These are phyloP conservation scores for Penicillium psychrofluorescens DNA, from an alignment of 495 filamentous ascomycete genomes.

Conservation along the genomic window DNA sequence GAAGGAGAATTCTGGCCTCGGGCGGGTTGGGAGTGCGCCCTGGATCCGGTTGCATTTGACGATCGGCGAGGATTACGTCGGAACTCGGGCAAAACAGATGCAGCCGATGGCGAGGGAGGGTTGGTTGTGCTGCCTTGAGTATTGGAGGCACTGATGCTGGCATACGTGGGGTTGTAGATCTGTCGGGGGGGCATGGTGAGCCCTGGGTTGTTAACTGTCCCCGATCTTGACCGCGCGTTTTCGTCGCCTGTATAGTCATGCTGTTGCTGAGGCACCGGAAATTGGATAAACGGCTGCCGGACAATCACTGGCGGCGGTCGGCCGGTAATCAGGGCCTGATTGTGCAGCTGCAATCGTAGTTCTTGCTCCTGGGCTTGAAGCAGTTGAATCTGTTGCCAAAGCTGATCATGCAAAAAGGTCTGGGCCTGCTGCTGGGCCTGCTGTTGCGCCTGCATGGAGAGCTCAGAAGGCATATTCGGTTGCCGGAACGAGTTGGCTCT, in stretches of 20 bases:
- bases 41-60: constrained; percentile 45
- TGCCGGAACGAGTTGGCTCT: constrained; percentile 28
- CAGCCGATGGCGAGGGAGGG: constrained; percentile 56
- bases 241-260: constrained; percentile 33
- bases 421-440: constrained; percentile 45
- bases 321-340: constrained; percentile 47
- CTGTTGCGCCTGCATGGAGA: constrained; percentile 40
- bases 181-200: constrained; percentile 39
- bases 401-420: constrained; percentile 48
- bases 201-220: constrained; percentile 41
- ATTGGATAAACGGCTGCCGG: constrained; percentile 39
- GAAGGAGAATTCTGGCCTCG: constrained; percentile 42
- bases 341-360: constrained; percentile 53
- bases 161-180: constrained; percentile 41
- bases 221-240: constrained; percentile 32
- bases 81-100: constrained; percentile 45
- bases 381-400: constrained; percentile 56
- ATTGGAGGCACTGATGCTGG: constrained; percentile 32
- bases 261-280: constrained; percentile 37
- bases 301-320: constrained; percentile 41
- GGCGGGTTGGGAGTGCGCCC: constrained; percentile 62
- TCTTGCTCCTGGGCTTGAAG: constrained; percentile 61
- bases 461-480: constrained; percentile 26
- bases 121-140: constrained; percentile 50
- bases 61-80: constrained; percentile 51